Evolutionary conservation across 345 rosid species (phyloP).

Genomic region (Eucalyptus pumila): DNA sequence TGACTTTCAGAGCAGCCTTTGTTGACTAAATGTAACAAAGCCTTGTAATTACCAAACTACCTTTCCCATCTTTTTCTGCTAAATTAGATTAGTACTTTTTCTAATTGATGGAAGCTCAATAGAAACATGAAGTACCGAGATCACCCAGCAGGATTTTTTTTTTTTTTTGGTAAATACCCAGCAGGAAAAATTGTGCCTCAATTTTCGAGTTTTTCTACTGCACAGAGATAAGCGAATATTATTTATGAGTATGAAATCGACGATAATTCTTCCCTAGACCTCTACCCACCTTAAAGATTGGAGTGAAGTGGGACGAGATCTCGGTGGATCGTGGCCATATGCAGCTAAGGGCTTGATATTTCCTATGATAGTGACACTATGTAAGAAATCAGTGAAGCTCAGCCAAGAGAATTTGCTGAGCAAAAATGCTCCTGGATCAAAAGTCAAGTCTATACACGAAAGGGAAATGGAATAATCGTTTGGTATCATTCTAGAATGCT

Average conservation of each 20-base stretch:
- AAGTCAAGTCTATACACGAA: not conserved
- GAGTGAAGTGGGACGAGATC: not conserved
- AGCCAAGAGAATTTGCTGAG: not conserved
- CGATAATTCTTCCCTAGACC: not conserved
- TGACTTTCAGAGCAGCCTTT: not conserved
- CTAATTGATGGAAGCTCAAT: not conserved
- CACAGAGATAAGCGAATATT: too few relatives aligned
- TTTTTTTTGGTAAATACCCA: too few relatives aligned
- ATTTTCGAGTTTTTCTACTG: not conserved
- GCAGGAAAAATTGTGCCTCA: not conserved
- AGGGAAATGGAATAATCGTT: not conserved
- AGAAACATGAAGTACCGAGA: not conserved
- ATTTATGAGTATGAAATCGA: not conserved
- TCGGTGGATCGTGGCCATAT: not conserved
- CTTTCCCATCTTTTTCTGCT: not conserved
- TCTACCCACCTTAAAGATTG: not conserved
- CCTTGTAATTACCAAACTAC: not conserved
- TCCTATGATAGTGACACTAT: not conserved
- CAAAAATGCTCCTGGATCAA: not conserved
- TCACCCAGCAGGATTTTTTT: not conserved
- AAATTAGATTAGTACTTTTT: not conserved
- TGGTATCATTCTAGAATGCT: not conserved
- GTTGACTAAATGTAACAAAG: not conserved
- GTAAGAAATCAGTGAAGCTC: not conserved
- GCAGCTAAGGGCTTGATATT: not conserved